A percentile compares a stretch with the other conserved stretches of the same genome.
Evolutionary conservation across 2,329 filamentous ascomycete species (phyloP).

Genomic region (Diaporthe velutina): DNA sequence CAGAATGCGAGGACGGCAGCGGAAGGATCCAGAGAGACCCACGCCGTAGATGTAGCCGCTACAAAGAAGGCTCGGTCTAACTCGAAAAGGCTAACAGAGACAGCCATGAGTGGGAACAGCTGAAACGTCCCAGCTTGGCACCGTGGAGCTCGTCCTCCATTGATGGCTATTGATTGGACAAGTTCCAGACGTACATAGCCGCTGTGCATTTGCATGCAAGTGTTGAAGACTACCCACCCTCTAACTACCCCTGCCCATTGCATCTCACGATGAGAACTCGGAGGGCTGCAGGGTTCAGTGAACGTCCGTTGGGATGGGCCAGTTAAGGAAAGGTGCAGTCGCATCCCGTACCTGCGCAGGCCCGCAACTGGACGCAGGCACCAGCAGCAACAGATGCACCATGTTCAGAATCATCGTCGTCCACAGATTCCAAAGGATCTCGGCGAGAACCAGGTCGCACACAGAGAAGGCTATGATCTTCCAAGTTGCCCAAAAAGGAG

Average conservation of each 20-base stretch:
- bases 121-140: slow-evolving; percentile 45
- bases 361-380: slow-evolving; percentile 23
- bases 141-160: slow-evolving; percentile 13
- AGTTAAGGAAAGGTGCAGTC: slow-evolving; percentile 15
- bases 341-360: slow-evolving; percentile 37
- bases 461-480: background rate
- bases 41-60: slow-evolving; percentile 1
- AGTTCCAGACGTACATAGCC: slow-evolving; percentile 49
- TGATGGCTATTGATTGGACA: slow-evolving; percentile 44
- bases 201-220: slow-evolving; percentile 49
- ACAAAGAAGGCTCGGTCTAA: slow-evolving; percentile 3
- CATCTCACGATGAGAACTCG: slow-evolving; percentile 35
- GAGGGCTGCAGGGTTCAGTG: slow-evolving; percentile 39
- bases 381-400: slow-evolving; percentile 17
- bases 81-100: slow-evolving; percentile 17
- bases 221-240: slow-evolving; percentile 37
- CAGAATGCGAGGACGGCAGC: background rate
- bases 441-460: background rate
- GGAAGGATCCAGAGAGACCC: slow-evolving; percentile 15
- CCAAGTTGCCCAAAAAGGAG: background rate
- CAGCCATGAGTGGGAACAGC: slow-evolving; percentile 40
- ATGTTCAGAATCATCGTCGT: background rate
- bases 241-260: slow-evolving; percentile 36
- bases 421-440: background rate
- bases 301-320: slow-evolving; percentile 31